phyloP scores from a whole-genome alignment of 257 asterid species.

The Buddleja alternifolia region DNA sequence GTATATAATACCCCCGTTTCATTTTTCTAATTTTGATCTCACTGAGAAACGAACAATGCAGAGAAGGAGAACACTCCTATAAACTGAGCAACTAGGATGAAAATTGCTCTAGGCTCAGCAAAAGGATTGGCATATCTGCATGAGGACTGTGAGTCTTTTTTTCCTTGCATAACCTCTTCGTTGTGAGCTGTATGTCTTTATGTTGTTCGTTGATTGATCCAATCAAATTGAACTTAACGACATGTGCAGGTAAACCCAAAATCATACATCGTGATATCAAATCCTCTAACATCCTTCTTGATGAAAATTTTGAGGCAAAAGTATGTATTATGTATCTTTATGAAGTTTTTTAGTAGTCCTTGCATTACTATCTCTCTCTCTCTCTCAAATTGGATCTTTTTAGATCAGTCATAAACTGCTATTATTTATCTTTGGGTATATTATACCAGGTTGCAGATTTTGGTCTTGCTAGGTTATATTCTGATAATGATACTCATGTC shows the following conservation, averaged over 20 bases:
- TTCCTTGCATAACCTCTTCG: constrained; percentile 13
- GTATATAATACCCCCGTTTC: constrained; percentile 20
- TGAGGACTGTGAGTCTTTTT: constrained; percentile 71
- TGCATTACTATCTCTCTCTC: not conserved
- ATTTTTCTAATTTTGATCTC: constrained; percentile 19
- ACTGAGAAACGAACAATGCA: constrained; percentile 40
- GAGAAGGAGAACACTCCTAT: constrained; percentile 66
- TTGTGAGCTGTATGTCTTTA: constrained; percentile 18
- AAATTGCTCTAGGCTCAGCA: constrained; percentile 86
- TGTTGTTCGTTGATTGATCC: constrained; percentile 18
- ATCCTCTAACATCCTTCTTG: constrained; percentile 85
- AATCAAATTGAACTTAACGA: constrained; percentile 25
- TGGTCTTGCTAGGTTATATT: constrained; percentile 86
- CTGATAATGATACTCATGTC: constrained; percentile 85
- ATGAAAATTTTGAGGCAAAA: constrained; percentile 79
- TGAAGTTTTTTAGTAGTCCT: constrained; percentile 15
- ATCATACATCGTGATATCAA: constrained; percentile 91
- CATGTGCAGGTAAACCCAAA: constrained; percentile 77
- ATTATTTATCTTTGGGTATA: constrained; percentile 24
- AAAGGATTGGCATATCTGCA: constrained; percentile 86
- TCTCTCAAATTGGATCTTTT: constrained; percentile 7
- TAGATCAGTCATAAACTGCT: constrained; percentile 2
- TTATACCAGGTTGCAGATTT: constrained; percentile 86
- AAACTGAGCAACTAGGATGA: constrained; percentile 75
- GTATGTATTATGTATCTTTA: constrained; percentile 39